Evolutionary conservation across 306 rosid species (phyloP).

Genomic region (Vicia faba): DNA sequence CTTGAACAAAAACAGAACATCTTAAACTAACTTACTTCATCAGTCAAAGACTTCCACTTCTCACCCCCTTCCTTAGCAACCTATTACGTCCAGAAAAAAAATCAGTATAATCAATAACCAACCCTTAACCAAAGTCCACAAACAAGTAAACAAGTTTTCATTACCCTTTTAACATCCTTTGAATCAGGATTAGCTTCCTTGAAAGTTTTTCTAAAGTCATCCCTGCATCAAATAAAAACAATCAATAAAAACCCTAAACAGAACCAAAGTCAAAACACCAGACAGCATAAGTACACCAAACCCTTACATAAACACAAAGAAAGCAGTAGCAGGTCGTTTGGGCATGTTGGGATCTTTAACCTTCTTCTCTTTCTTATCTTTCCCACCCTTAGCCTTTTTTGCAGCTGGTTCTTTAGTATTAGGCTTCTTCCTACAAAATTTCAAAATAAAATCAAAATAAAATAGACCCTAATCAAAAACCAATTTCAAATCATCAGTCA

Average conservation of each 20-base stretch:
- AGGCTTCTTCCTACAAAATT: conserved; percentile 56
- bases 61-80: conserved; percentile 84
- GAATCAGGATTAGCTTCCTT: conserved; percentile 79
- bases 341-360: conserved; percentile 69
- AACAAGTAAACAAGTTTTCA: neutral
- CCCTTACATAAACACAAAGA: conserved; percentile 53
- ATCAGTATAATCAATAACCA: neutral
- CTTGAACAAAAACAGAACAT: neutral
- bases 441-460: neutral
- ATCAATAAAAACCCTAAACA: neutral
- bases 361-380: conserved; percentile 54
- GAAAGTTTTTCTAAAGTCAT: conserved; percentile 67
- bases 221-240: conserved; percentile 44
- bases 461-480: neutral
- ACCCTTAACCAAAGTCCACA: neutral
- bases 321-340: conserved; percentile 88
- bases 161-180: conserved; percentile 69
- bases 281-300: neutral
- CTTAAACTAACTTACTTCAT: conserved; percentile 53
- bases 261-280: neutral
- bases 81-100: conserved; percentile 26
- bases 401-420: conserved; percentile 59
- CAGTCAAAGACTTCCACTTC: conserved; percentile 76
- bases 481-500: neutral
- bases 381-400: conserved; percentile 54